Evolutionary conservation across 2,329 filamentous ascomycete genomes (phyloP), one percentile per base, ranked within the genome.

Genomic region (Penicillium sp.): DNA sequence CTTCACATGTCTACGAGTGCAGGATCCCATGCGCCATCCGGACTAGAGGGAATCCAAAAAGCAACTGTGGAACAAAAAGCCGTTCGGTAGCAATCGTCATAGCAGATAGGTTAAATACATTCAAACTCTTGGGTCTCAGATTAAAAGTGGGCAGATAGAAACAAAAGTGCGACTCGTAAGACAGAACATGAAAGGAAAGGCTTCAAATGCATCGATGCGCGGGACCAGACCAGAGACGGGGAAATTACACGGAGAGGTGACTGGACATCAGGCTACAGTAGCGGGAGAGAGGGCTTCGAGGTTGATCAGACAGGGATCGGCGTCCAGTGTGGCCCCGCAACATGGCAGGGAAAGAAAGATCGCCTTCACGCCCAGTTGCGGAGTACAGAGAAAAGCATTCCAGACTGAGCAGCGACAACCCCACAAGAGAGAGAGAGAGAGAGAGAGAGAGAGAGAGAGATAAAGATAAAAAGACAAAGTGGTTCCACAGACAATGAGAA

Each of bases 201-300:
- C 57, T 58, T 48, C 57, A 56, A 47, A 52, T 58, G 55, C 51
- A 55, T 39, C 48, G 42, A 52, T 24, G 47, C 43, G 39, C 48
- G 25, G 45, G 39, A 29, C 29, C 35, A 24, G 33, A 48, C 27
- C 34, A 38, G 27, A 29, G 28, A 25, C 18, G 28, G 34, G 40
- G 45, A 47, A 46, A 57, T 53, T 53, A 53, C 52, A 57, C 18
- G 47, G 29, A 32, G 29, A 32, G 43, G 36, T 47, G 45, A 44
- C 29, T 43, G 40, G 29, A 43, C 42, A 34, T 43, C 42, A 45
- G 35, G 43, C n/a, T 28, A 38, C 33, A 45, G 42, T 25, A 36
- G 45, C 42, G 43, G 48, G 25, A 18, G 18, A 18, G 45, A 25
- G 33, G 42, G 29, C 8, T 7, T 32, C 11, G 29, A 32, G 29